Evolutionary conservation across 495 filamentous ascomycete species (phyloP), one percentile per base, ranked within the genome.

Genomic region (Aspergillus incahuasiensis): DNA sequence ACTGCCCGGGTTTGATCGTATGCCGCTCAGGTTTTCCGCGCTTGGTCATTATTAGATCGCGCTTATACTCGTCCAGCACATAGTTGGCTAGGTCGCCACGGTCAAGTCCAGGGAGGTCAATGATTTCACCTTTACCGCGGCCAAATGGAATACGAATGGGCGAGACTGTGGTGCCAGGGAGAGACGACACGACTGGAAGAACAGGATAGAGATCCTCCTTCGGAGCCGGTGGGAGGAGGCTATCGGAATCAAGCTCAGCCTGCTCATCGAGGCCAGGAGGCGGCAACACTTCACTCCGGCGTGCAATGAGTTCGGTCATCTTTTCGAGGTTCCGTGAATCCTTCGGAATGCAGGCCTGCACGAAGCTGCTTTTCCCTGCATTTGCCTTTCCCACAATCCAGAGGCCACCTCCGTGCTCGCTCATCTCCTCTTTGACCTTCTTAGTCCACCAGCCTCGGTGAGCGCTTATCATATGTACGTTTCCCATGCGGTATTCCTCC

Each of bases 341-440:
- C 66, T 96, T 95, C 15, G 92, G 92, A 61, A 90, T 95, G 16
- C 95, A 84, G 8, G 77, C 78, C 63, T 92, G 83, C 51, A 97
- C 90, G 21, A 99, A 85, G 57, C 85, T 86, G 64, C 91, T 96
- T 70, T 99, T 99, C 13, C 94, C 94, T 22, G 97, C 94, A 64
- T 99, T 99, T 48, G 87, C 90, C 62, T 92, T 96, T n/a, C 95
- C 94, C 21, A 97, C 89, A 76, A 99, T 85, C 94, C 94, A 99
- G n/a, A 88, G 81, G 5, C 86, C 95, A 3, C 92, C 91, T 8
- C 86, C 89, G 38, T 89, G 82, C 32, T 83, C 72, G 71, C 79
- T 87, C 44, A 96, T 89, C 24, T 90, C 83, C 62, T 95, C 87
- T 68, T 91, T 96, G 57, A 96, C 72, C 38, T 86, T 74, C 60